Evolutionary conservation across 805 yeast genomes (phyloP), one percentile per base, ranked within the genome.

Genomic region (Kodamaea sagamina): DNA sequence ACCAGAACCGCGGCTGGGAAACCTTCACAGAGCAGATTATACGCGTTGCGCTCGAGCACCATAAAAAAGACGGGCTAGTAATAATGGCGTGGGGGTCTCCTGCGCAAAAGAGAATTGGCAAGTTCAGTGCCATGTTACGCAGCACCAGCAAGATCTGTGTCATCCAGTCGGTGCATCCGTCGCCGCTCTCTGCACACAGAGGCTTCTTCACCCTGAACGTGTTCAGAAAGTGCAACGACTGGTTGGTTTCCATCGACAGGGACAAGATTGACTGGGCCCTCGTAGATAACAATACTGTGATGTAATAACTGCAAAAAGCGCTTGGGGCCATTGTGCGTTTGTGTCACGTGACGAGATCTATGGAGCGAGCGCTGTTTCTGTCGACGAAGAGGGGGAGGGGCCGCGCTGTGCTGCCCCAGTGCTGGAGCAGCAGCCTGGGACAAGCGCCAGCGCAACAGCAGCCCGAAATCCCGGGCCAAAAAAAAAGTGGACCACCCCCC

Each of bases 1-100:
- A 93, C 59, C 80, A 97, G 0, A 79, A 81, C 25, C 73, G 74
- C 52, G 99, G 99, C 0, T 93, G 99, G 99, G 97, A 90, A 56
- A 70, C 68, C 26, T 89, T 93, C 60, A 93, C 99, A 0, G 87
- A 79, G 55, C 72, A 78, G 24, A 89, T 82, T 1, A 75, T 93
- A 10, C 66, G 72, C 28, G 54, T 67, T 1, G 72, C 84, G 27
- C 65, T 83, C 7, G 58, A 71, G 11, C 74, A 73, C 51, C 79
- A 81, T 35, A 53, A 63, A 10, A 34, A 46, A 3, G 43, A 45
- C 13, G 89, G 88, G 1, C 70, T 89, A 18, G 86, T 82, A 2
- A 74, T 89, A 13, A 66, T 89, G 72, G 88, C 93, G 0, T 86
- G 93, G 93, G 93, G 93, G 0, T 60, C 73, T 10, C 88, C 89